A percentile compares a stretch with the other conserved stretches of the same genome.
Evolutionary conservation across 768 basidiomycete species (phyloP).

Genomic region (Tylopilus felleus): DNA sequence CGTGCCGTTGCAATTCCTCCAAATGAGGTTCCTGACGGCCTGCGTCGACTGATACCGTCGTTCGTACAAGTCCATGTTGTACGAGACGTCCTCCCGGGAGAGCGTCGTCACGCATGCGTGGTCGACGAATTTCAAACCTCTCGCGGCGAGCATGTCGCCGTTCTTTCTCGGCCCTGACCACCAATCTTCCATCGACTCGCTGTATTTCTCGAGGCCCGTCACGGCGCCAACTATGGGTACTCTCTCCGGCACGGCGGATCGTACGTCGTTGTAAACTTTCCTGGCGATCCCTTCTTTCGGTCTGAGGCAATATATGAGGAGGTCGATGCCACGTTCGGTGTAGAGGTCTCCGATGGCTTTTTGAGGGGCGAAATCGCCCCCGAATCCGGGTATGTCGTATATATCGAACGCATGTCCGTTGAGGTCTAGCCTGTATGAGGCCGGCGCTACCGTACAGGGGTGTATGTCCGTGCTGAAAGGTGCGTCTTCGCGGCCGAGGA

Average conservation of each 20-base stretch:
- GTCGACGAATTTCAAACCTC: slow-evolving; percentile 36
- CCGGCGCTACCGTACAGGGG: slow-evolving; percentile 24
- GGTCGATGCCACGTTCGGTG: slow-evolving; percentile 30
- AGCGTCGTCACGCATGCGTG: slow-evolving; percentile 43
- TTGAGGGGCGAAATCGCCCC: slow-evolving; percentile 18
- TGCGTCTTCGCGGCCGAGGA: slow-evolving; percentile 32
- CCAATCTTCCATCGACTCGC: slow-evolving; percentile 30
- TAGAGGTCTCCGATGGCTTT: slow-evolving; percentile 29
- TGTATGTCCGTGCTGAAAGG: slow-evolving; percentile 33
- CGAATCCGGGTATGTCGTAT: slow-evolving; percentile 31
- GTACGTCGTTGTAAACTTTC: slow-evolving; percentile 25
- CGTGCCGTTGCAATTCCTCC: slow-evolving; percentile 30
- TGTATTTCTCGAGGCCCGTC: slow-evolving; percentile 36
- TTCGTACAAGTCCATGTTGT: slow-evolving; percentile 33
- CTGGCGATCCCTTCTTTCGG: slow-evolving; percentile 30
- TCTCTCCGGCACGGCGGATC: slow-evolving; percentile 27
- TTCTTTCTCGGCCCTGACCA: slow-evolving; percentile 34
- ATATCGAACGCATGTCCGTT: slow-evolving; percentile 31
- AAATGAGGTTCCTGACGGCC: slow-evolving; percentile 24
- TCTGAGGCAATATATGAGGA: slow-evolving; percentile 30
- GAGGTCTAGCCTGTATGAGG: slow-evolving; percentile 28
- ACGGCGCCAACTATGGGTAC: slow-evolving; percentile 40
- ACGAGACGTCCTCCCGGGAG: slow-evolving; percentile 30
- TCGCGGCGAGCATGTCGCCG: slow-evolving; percentile 29
- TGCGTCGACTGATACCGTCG: slow-evolving; percentile 29